Evolutionary conservation across 139 green algal genomes (phyloP).

Genomic region (Chlamydomonas sp.): DNA sequence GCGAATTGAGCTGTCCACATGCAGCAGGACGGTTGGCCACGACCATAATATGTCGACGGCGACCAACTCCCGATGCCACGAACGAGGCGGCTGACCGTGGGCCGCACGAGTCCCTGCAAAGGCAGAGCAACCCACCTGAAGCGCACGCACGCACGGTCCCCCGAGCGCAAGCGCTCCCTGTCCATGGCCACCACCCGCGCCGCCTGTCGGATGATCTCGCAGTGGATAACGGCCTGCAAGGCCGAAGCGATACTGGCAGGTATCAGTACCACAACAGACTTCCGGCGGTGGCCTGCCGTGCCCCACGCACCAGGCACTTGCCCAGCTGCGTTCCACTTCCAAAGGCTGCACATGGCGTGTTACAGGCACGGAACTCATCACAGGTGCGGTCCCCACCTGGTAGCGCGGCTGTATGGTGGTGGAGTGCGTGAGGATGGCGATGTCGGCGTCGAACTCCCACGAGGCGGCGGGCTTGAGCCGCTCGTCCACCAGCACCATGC

Average conservation of each 20-base stretch:
- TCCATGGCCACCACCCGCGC: slow-evolving; percentile 90
- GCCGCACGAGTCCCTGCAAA: no score
- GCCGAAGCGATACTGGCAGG: neutral
- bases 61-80: no score
- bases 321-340: no score
- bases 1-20: neutral
- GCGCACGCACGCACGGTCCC: slow-evolving; percentile 84
- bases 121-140: slow-evolving; percentile 57
- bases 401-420: slow-evolving; percentile 93
- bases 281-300: neutral
- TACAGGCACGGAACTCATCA: no score
- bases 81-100: no score
- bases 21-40: no score
- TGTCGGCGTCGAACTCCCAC: slow-evolving; percentile 93
- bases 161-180: slow-evolving; percentile 79
- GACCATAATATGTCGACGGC: no score
- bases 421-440: slow-evolving; percentile 91
- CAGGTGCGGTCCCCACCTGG: slow-evolving; percentile 53
- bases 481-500: slow-evolving; percentile 90
- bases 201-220: slow-evolving; percentile 89
- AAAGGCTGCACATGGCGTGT: no score
- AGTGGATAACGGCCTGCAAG: slow-evolving; percentile 91
- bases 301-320: neutral
- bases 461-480: slow-evolving; percentile 69
- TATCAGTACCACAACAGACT: neutral